A percentile compares a stretch with the other conserved stretches of the same genome.
Evolutionary conservation across 2,329 filamentous ascomycete species (phyloP).

Genomic region (Fusarium xylarioides): DNA sequence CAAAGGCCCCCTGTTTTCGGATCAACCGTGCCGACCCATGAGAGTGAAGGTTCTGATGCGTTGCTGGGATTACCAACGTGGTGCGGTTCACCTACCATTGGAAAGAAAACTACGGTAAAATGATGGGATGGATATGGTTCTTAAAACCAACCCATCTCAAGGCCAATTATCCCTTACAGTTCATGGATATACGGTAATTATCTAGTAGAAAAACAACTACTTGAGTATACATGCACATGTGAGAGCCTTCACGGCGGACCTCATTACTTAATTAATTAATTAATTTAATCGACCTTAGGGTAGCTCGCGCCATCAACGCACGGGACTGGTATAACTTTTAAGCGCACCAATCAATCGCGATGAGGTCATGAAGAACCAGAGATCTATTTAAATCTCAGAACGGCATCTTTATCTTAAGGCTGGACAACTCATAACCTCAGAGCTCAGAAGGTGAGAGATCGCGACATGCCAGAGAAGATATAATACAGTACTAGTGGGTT

Average conservation of each 20-base stretch:
- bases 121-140: accelerated
- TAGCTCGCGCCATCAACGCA: neutral
- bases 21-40: neutral
- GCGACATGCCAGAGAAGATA: accelerated
- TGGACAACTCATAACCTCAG: accelerated
- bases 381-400: neutral
- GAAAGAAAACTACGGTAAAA: accelerated
- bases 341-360: neutral
- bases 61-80: neutral
- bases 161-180: no score
- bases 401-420: neutral
- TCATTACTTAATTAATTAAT: neutral
- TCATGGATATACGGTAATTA: no score
- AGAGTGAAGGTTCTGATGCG: accelerated
- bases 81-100: no score
- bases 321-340: neutral
- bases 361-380: accelerated
- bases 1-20: neutral
- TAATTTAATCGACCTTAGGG: accelerated
- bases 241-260: accelerated
- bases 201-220: no score
- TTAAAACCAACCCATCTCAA: neutral
- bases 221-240: no score
- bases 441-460: neutral
- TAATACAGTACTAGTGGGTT: accelerated